Evolutionary conservation across 2,329 filamentous ascomycete species (phyloP).

Genomic region (Blumeria hordei): DNA sequence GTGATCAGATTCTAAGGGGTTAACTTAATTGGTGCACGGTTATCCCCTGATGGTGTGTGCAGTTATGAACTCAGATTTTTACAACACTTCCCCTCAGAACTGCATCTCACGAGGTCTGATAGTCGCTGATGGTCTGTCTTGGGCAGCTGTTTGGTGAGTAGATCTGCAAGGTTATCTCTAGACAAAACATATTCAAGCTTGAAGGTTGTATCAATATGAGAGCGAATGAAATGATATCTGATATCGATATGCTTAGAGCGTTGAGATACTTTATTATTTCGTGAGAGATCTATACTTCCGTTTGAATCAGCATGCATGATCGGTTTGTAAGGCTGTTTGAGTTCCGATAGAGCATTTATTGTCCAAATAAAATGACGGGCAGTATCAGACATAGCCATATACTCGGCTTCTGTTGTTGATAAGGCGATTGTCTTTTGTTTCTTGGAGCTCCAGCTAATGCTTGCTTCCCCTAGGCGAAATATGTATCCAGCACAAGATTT

Average conservation of each 20-base stretch:
- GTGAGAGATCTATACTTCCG: neutral
- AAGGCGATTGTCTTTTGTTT: neutral
- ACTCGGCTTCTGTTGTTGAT: neutral
- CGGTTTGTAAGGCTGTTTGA: neutral
- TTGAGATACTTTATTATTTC: neutral
- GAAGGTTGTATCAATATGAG: too few relatives aligned
- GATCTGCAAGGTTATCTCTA: too few relatives aligned
- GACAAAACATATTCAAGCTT: too few relatives aligned
- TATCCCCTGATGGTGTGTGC: too few relatives aligned
- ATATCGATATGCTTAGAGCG: neutral
- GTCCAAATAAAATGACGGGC: neutral
- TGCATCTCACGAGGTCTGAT: too few relatives aligned
- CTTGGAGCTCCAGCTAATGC: neutral
- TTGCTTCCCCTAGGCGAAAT: conserved; percentile 1
- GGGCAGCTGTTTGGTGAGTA: too few relatives aligned
- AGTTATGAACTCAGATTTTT: too few relatives aligned
- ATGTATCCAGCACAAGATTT: neutral
- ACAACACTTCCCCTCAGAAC: too few relatives aligned
- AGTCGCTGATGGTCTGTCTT: too few relatives aligned
- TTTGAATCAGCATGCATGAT: neutral
- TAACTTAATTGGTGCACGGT: too few relatives aligned
- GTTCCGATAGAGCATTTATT: neutral
- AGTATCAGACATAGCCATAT: neutral
- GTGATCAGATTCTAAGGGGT: too few relatives aligned
- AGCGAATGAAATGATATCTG: neutral